Evolutionary conservation across 345 rosid species (phyloP).

Genomic region (Acer saccharum): DNA sequence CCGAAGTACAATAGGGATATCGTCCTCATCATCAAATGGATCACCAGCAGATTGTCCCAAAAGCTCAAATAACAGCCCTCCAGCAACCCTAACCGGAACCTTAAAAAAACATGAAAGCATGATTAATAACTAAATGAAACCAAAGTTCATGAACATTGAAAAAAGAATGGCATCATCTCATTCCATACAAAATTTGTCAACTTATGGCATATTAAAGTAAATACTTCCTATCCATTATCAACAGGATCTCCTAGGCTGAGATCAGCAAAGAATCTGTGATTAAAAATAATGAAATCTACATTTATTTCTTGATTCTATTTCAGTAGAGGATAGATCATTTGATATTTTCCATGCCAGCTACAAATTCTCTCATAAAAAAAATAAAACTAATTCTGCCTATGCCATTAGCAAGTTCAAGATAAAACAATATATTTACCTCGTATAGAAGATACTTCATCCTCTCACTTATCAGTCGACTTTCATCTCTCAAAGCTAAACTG

Average conservation of each 20-base stretch:
- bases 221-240: neutral
- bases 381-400: neutral
- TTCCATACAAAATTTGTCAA: neutral
- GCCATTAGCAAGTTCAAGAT: neutral
- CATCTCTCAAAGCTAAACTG: slow-evolving; percentile 86
- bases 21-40: slow-evolving; percentile 88
- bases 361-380: neutral
- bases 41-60: slow-evolving; percentile 97
- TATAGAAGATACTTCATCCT: slow-evolving; percentile 91
- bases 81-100: slow-evolving; percentile 98
- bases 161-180: neutral
- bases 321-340: neutral
- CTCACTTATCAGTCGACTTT: slow-evolving; percentile 84
- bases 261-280: neutral
- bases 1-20: slow-evolving; percentile 85
- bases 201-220: neutral
- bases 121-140: slow-evolving; percentile 13
- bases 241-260: neutral
- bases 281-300: neutral
- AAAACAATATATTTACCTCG: slow-evolving; percentile 49
- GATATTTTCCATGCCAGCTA: slow-evolving; percentile 1
- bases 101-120: slow-evolving; percentile 25
- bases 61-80: slow-evolving; percentile 95
- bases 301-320: neutral
- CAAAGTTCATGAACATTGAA: slow-evolving; percentile 14